Evolutionary conservation across 169 alveolate genomes (phyloP).

Genomic region (Plasmodium gallinaceum): DNA sequence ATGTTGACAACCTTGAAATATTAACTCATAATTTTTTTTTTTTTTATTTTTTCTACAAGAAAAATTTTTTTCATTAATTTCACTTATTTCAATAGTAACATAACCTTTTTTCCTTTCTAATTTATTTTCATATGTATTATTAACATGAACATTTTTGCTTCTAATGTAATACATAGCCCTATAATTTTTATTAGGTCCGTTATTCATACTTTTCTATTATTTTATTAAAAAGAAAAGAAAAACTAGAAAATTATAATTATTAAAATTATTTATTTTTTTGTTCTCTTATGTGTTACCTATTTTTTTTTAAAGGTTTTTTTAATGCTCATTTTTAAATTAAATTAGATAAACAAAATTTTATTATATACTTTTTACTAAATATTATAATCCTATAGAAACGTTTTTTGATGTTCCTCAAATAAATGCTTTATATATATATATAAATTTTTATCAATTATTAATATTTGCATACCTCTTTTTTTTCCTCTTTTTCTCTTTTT

Average conservation of each 20-base stretch:
- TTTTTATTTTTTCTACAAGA: constrained; percentile 10
- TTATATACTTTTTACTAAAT: no score
- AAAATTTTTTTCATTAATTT: constrained; percentile 15
- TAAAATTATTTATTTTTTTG: no score
- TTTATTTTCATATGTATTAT: not conserved
- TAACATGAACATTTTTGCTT: not conserved
- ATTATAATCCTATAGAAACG: no score
- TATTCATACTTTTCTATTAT: not conserved
- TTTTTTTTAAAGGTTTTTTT: no score
- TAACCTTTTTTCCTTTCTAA: constrained; percentile 17
- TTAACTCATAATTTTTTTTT: not conserved
- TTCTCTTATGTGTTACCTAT: no score
- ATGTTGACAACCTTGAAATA: not conserved
- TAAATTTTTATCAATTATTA: no score
- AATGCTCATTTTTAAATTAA: no score
- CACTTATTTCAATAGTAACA: constrained; percentile 40
- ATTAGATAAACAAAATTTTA: no score
- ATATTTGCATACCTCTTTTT: no score
- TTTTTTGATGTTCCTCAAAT: no score
- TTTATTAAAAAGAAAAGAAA: not conserved
- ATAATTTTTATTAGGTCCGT: constrained; percentile 13
- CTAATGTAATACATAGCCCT: constrained; percentile 16
- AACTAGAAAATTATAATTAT: not conserved
- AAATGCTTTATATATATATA: no score
- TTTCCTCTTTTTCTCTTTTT: no score